Evolutionary conservation across 2,329 filamentous ascomycete genomes (phyloP), one percentile per base, ranked within the genome.

Genomic region (Macrophomina tecta): DNA sequence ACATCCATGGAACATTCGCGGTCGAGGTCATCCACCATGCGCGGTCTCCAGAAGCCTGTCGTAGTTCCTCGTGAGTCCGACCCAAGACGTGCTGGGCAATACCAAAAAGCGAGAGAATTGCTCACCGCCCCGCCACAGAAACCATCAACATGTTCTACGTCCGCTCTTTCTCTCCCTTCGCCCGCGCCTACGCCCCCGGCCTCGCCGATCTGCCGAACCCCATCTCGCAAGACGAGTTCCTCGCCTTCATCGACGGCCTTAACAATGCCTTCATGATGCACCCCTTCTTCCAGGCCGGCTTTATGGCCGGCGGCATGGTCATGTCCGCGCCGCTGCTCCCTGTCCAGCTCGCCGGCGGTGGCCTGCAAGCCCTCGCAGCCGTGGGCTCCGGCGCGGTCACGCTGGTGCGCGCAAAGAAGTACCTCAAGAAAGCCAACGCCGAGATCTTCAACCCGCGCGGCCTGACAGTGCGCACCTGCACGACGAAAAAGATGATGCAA

Each of bases 221-320:
- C 16, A 71, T 72, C 55, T 58, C 64, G 9, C 58, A 70, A 34
- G 28, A 67, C 40, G 69, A 73, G 23, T 74, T 74, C 65, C 69
- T 76, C 18, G 46, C 67, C 6, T 75, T 76, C 67, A 67, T 75
- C 66, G 73, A 75, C 52, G 70, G 71, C 8, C 69, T 75, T 38
- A 75, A 75, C 64, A 67, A 72, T 46, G 71, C 68, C 45, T 74
- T 73, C 66, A 66, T 75, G 38, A 72, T 72, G 8, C 66, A 70
- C 11, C 73, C 74, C 0, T 67, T 72, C 65, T 72, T 74, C 65
- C 69, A 75, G 67, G 66, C 67, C 9, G 65, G 69, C 7, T 68
- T 71, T 38, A 53, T 72, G 4, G 69, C 69, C 3, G 73, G 74
- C 4, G 68, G 68, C 1, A 64, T 68, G 18, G 70, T 75, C 56